Percentiles rank a stretch among this genome's conserved stretches.
Conservation (phyloP, 208 protist species). For the Balamuthia mandrillaris region DNA sequence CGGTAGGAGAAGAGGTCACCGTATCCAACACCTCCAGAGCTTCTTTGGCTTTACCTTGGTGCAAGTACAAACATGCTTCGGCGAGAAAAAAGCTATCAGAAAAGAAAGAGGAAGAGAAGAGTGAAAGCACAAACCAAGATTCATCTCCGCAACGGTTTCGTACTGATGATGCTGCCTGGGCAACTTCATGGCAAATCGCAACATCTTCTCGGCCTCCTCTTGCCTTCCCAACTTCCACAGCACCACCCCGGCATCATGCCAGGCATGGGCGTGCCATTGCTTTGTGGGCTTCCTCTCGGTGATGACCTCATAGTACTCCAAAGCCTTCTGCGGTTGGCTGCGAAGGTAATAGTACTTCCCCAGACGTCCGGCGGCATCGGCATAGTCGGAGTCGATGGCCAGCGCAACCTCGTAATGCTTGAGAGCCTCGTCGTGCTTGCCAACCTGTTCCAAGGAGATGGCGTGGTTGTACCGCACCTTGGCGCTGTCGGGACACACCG, state of each 20-base stretch:
- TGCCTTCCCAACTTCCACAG: constrained; percentile 2
- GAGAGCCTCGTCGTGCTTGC: not conserved
- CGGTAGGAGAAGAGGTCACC: too few species aligned
- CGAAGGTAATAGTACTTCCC: not conserved
- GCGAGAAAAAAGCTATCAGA: too few species aligned
- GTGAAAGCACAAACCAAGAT: too few species aligned
- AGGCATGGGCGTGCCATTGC: constrained; percentile 3
- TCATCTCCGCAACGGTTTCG: too few species aligned
- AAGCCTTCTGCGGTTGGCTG: not conserved
- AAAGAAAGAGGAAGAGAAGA: too few species aligned
- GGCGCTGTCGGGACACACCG: not conserved
- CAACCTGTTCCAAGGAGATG: not conserved
- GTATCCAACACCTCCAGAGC: too few species aligned
- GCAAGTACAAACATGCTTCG: too few species aligned
- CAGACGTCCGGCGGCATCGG: not conserved
- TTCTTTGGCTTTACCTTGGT: too few species aligned
- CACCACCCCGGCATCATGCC: not conserved
- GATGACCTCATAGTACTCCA: constrained; percentile 1
- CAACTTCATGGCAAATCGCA: too few species aligned
- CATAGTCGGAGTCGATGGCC: not conserved
- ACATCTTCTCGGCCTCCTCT: too few species aligned
- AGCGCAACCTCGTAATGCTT: not conserved
- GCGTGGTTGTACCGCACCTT: not conserved
- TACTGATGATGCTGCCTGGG: too few species aligned
- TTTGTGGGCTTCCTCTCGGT: not conserved